Evolutionary conservation across 495 filamentous ascomycete genomes (phyloP).

Genomic region (Podospora didyma): DNA sequence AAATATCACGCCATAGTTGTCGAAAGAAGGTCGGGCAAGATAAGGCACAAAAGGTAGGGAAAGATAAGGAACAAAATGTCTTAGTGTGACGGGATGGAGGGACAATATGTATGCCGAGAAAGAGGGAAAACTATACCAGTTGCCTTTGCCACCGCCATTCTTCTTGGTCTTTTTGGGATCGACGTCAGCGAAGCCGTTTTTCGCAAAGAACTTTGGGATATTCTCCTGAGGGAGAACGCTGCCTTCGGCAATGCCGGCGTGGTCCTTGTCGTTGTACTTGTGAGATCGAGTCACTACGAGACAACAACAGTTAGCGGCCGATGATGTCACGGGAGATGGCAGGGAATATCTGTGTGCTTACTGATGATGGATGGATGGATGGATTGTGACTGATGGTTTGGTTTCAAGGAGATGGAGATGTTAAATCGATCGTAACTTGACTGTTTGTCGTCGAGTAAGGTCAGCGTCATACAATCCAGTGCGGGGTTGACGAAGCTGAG

Average conservation of each 20-base stretch:
- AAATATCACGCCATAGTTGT: neutral
- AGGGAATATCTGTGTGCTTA: conserved; percentile 9
- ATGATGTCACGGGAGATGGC: conserved; percentile 11
- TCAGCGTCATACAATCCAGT: conserved; percentile 9
- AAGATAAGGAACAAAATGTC: neutral
- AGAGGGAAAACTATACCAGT: conserved; percentile 63
- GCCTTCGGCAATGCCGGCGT: conserved; percentile 62
- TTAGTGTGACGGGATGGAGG: neutral
- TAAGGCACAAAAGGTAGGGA: neutral
- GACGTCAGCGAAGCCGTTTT: conserved; percentile 72
- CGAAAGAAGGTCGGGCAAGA: neutral
- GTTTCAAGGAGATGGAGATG: neutral
- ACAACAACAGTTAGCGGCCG: conserved; percentile 6
- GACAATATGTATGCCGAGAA: neutral
- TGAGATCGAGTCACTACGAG: conserved; percentile 85
- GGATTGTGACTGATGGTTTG: neutral
- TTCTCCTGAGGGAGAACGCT: conserved; percentile 62
- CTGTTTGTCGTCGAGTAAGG: neutral
- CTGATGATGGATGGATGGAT: conserved; percentile 22
- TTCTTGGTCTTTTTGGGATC: conserved; percentile 96
- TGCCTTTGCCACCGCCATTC: conserved; percentile 86
- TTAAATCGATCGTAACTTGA: neutral
- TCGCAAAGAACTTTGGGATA: conserved; percentile 87
- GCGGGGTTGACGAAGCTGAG: conserved; percentile 10
- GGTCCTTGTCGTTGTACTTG: conserved; percentile 87